Percentiles rank a stretch among this genome's conserved stretches.
Conservation (phyloP, 495 filamentous ascomycete genomes). For the Usnea hakonensis region DNA sequence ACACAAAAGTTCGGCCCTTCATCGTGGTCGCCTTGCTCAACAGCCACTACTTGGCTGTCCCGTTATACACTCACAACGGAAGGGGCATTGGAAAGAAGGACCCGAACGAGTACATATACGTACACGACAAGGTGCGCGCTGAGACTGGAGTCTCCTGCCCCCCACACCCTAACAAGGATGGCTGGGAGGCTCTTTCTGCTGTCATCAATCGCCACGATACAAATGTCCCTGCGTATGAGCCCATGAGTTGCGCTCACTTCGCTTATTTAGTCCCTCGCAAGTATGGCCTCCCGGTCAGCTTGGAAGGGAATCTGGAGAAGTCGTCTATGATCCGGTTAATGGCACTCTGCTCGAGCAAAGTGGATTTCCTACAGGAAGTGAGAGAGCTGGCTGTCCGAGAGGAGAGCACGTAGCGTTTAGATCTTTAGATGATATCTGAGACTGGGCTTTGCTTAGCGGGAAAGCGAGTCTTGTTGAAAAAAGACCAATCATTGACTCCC, state of each 20-base stretch:
- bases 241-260: neutral
- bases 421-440: neutral
- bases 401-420: too few relatives aligned
- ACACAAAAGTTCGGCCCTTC: constrained; percentile 8
- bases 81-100: neutral
- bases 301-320: neutral
- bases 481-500: too few relatives aligned
- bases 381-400: too few relatives aligned
- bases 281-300: neutral
- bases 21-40: constrained; percentile 6
- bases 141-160: neutral
- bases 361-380: too few relatives aligned
- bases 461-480: too few relatives aligned
- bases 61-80: constrained; percentile 6
- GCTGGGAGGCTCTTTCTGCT: too few relatives aligned
- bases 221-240: neutral
- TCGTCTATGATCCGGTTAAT: too few relatives aligned
- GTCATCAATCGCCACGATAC: neutral
- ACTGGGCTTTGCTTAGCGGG: neutral
- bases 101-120: constrained; percentile 6
- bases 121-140: constrained; percentile 8
- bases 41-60: constrained; percentile 4
- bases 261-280: constrained; percentile 5
- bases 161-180: too few relatives aligned
- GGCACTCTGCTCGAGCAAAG: too few relatives aligned